Percentiles rank a stretch among this genome's conserved stretches.
Conservation (phyloP, 2,329 filamentous ascomycete species). For the Phaeophleospora eucalypticola region DNA sequence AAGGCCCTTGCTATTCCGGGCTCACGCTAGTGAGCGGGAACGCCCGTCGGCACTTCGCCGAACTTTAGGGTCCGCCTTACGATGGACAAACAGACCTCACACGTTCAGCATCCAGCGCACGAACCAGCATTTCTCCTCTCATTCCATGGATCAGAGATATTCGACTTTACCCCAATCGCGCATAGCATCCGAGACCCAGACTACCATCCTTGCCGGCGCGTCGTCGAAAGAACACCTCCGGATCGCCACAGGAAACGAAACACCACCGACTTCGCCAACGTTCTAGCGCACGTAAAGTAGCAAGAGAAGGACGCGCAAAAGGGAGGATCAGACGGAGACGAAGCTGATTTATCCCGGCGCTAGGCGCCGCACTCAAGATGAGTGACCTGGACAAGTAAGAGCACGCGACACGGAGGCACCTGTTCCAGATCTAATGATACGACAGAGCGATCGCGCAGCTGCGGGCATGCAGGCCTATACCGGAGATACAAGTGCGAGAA, state of each 20-base stretch:
- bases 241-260: not conserved
- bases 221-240: not conserved
- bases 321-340: too few relatives aligned
- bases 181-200: too few relatives aligned
- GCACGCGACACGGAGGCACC: conserved; percentile 9
- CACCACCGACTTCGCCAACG: not conserved
- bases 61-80: too few relatives aligned
- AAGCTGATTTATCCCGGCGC: too few relatives aligned
- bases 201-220: not conserved
- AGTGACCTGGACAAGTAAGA: conserved; percentile 88
- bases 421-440: conserved; percentile 14
- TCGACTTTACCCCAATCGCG: too few relatives aligned
- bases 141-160: not conserved
- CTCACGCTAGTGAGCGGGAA: not conserved
- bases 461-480: conserved; percentile 91
- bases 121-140: not conserved
- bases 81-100: too few relatives aligned
- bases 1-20: not conserved
- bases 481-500: conserved; percentile 90
- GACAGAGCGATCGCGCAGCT: conserved; percentile 87
- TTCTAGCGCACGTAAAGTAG: too few relatives aligned
- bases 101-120: not conserved
- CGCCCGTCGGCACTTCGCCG: too few relatives aligned
- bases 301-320: too few relatives aligned
- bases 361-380: conserved; percentile 50